Evolutionary conservation across 2,329 filamentous ascomycete genomes (phyloP), one percentile per base, ranked within the genome.

Genomic region (Clonostachys chloroleuca): DNA sequence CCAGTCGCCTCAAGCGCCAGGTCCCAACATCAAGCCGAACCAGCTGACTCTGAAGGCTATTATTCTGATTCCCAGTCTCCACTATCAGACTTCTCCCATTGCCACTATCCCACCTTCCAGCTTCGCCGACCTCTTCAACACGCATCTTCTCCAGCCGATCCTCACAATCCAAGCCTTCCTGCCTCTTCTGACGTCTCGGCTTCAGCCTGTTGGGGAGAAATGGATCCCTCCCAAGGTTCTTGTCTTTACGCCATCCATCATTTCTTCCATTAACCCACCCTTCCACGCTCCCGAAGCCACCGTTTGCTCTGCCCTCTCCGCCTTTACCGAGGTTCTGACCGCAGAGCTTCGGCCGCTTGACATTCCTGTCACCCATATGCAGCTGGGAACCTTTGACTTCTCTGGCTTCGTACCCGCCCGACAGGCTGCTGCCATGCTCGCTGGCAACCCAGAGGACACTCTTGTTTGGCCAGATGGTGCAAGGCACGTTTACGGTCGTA

Each of bases 51-150:
- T 99, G 45, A 85, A 85, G 49, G 87, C 89, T 36, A 74, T 97
- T 46, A 81, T 99, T 46, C 73, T 97, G 52, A 86, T 96, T 20
- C 92, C 92, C 3, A 88, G 86, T 20, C 75, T 86, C 20, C 83
- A 87, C 59, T 95, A 92, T 64, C 86, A 89, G 45, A 85, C 86
- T 24, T 89, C 88, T 5, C 87, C 89, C 17, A 87, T 97, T 51
- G 89, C 91, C 51, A 92, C 89, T 5, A 86, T 96, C 49, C 83
- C 89, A 7, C 84, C 89, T 1, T 88, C 89, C 33, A 85, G 82
- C 57, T 94, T 95, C 72, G 89, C 89, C 53, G 90, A 96, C 61
- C 86, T 91, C 34, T 83, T 97, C 64, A 96, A 96, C 66, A 92
- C 90, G 14, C 92, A 95, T 59, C 80, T 99, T 12, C 78, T 97